phyloP scores from a whole-genome alignment of 805 yeast genomes.

The Candida ovalis region DNA sequence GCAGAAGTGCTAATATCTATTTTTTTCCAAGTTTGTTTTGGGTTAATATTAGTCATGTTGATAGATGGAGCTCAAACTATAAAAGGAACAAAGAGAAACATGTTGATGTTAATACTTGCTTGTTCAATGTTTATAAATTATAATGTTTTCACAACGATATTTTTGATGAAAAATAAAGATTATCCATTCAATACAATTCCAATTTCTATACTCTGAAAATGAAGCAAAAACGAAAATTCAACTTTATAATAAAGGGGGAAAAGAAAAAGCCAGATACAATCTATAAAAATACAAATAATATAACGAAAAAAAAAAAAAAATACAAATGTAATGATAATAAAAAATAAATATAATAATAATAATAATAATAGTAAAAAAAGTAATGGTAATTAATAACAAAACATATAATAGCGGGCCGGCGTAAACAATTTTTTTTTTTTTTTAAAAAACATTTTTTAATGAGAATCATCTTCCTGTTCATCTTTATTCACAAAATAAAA shows the following conservation, averaged over 20 bases:
- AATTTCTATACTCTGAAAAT: conserved; percentile 14
- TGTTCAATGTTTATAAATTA: conserved; percentile 34
- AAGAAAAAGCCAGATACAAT: background rate
- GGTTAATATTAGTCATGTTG: conserved; percentile 37
- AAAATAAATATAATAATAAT: too few species aligned
- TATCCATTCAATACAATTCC: conserved; percentile 42
- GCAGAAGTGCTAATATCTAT: conserved; percentile 56
- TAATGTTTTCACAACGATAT: conserved; percentile 42
- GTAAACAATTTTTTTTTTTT: too few species aligned
- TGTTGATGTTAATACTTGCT: conserved; percentile 22
- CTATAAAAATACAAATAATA: background rate
- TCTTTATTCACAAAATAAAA: conserved; percentile 80
- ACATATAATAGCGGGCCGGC: too few species aligned
- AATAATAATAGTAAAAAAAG: too few species aligned
- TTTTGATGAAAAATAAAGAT: conserved; percentile 40
- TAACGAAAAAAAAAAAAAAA: too few species aligned
- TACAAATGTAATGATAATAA: too few species aligned
- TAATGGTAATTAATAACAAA: too few species aligned
- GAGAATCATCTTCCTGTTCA: conserved; percentile 55
- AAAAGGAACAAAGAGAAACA: conserved; percentile 3
- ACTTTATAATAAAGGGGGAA: background rate
- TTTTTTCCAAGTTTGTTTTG: conserved; percentile 45
- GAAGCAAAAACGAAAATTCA: too few species aligned
- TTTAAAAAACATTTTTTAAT: background rate
- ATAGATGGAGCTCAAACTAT: conserved; percentile 22